Base-by-base conservation (phyloP, 305 asterid species). In the Fraxinus velutina region DNA sequence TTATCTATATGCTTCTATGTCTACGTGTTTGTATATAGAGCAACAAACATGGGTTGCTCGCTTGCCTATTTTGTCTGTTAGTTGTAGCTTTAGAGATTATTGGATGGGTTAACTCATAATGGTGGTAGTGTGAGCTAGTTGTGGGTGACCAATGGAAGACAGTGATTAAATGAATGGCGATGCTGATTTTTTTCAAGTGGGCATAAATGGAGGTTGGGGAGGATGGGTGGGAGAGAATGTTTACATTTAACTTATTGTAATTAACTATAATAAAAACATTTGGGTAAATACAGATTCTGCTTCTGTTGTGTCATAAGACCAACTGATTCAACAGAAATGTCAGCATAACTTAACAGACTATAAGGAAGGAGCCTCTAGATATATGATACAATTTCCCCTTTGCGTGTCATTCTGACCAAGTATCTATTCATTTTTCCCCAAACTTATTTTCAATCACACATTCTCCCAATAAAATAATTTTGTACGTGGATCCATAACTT, bases 31-130 rank as follows among this genome's bases (percentile, higher is more conserved):
- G 47, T 71, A 4, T 30, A 30, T 29, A 33, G 12, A 71, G 75
- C 75, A 71, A 71, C 22, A 8, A 71, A 19, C 47, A 6, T 30
- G 42, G 42, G 9, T 70, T 70, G n/a, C 39, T 70, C 1, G 44
- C 42, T 70, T 13, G 42, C 42, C 39, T 30, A 4, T 68, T 68
- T 30, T 68, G 19, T 68, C 39, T 4, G 39, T 68, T 68, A 30
- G 39, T 13, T 68, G 39, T 22, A 27, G 39, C 37, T 2, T 68
- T 29, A 29, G 9, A 27, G 39, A 68, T 68, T 29, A 29, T 68
- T 29, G 75, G 75, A 68, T 27, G 34, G 73, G 75, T 68, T 68
- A 68, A 68, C 75, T 68, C 39, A 68, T 32, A 68, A 68, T 30
- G 75, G 39, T 29, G 75, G 42, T 68, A 30, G 39, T 10, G 37